Conservation (phyloP, 2,329 filamentous ascomycete species). For the Chaetomium sp. region DNA sequence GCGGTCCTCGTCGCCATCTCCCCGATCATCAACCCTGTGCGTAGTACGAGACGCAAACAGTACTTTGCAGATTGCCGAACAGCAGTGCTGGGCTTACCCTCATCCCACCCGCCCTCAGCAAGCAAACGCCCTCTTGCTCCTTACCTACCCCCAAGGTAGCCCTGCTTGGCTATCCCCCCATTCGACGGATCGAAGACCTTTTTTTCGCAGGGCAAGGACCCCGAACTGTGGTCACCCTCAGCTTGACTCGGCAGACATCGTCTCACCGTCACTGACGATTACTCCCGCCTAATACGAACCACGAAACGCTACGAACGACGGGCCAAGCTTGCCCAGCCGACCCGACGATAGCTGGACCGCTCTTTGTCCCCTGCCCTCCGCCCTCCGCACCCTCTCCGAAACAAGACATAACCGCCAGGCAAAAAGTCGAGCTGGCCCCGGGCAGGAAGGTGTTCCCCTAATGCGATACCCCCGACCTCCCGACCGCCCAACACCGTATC, state of each 20-base stretch:
- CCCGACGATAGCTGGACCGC: not conserved
- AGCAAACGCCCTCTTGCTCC: conserved; percentile 8
- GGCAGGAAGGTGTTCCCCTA: not conserved
- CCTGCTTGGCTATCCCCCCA: not conserved
- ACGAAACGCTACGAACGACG: conserved; percentile 8
- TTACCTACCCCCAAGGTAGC: too few species aligned
- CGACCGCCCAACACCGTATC: not conserved
- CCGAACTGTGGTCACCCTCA: not conserved
- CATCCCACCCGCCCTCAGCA: not conserved
- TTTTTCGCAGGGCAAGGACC: not conserved
- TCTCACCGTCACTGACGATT: not conserved
- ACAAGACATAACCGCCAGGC: conserved; percentile 7
- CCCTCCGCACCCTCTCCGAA: not conserved
- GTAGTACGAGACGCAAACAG: not conserved
- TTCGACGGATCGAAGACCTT: not conserved
- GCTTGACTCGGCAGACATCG: not conserved
- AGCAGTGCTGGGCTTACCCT: conserved; percentile 1
- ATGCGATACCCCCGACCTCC: conserved; percentile 14
- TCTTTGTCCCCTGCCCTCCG: conserved; percentile 15
- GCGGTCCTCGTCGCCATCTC: not conserved
- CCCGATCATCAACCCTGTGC: not conserved
- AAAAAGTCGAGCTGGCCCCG: not conserved
- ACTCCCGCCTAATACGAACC: not conserved
- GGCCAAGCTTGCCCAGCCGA: not conserved
- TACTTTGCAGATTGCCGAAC: conserved; percentile 1